A percentile compares a stretch with the other conserved stretches of the same genome.
Evolutionary conservation across 495 filamentous ascomycete genomes (phyloP).

Genomic region (Antarctomyces pellizariae): DNA sequence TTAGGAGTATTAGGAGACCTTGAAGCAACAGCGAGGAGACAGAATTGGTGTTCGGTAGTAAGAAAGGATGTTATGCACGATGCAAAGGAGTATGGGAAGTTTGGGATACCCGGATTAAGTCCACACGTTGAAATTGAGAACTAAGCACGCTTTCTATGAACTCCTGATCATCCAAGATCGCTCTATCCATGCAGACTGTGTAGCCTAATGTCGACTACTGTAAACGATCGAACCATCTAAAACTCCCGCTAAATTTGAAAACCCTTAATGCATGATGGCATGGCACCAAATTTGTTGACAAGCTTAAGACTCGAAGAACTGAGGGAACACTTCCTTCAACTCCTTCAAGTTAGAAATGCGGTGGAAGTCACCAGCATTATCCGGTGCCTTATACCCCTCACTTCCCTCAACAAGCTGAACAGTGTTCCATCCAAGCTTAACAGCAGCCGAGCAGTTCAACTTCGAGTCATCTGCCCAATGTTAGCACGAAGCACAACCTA

Average conservation of each 20-base stretch:
- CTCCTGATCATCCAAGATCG: too few relatives aligned
- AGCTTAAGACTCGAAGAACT: constrained; percentile 49
- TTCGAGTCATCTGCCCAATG: constrained; percentile 48
- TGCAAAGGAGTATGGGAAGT: constrained; percentile 5
- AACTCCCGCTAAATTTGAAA: too few relatives aligned
- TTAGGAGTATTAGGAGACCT: constrained; percentile 30
- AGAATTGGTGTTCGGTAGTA: background rate
- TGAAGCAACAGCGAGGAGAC: constrained; percentile 8
- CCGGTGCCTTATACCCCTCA: constrained; percentile 33
- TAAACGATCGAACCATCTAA: too few relatives aligned
- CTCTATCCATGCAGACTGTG: too few relatives aligned
- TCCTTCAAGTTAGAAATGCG: constrained; percentile 51
- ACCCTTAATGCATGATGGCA: too few relatives aligned
- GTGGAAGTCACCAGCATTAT: constrained; percentile 34
- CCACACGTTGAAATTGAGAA: too few relatives aligned
- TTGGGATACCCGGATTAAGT: constrained; percentile 10
- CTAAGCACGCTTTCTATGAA: too few relatives aligned
- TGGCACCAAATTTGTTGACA: too few relatives aligned
- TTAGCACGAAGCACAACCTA: constrained; percentile 6
- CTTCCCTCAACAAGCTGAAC: constrained; percentile 73
- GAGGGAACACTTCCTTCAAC: constrained; percentile 45
- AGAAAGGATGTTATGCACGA: background rate
- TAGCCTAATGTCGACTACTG: too few relatives aligned
- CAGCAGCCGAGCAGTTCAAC: constrained; percentile 45
- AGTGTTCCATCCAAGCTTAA: constrained; percentile 54